A percentile compares a stretch with the other conserved stretches of the same genome.
Conservation (phyloP, 2,329 filamentous ascomycete genomes). For the Allantophomopsis lycopodina region DNA sequence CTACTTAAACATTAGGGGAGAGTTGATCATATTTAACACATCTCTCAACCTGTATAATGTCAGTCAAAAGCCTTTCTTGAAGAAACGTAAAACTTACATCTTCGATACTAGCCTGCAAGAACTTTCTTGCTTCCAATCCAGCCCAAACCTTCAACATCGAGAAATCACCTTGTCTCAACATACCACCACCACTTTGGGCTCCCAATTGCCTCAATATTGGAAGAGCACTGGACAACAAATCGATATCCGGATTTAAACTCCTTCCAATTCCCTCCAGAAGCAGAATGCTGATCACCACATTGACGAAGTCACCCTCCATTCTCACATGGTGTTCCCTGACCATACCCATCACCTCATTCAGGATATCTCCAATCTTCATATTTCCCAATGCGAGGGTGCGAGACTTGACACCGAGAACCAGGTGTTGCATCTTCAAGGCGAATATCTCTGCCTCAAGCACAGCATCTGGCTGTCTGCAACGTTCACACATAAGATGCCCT, state of each 20-base stretch:
- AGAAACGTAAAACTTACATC: conserved; percentile 42
- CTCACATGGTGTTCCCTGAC: conserved; percentile 85
- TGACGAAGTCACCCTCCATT: conserved; percentile 94
- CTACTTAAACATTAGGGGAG: conserved; percentile 62
- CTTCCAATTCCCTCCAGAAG: conserved; percentile 89
- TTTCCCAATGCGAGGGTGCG: conserved; percentile 84
- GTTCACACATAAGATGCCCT: conserved; percentile 89
- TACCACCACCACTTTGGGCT: conserved; percentile 57
- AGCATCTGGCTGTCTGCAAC: conserved; percentile 81
- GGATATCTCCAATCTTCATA: conserved; percentile 89
- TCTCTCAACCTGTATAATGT: conserved; percentile 50
- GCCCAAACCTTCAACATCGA: conserved; percentile 87
- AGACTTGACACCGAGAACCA: conserved; percentile 82
- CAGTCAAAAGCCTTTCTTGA: not conserved
- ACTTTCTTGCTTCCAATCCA: conserved; percentile 75
- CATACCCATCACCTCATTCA: conserved; percentile 84
- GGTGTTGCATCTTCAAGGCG: conserved; percentile 90
- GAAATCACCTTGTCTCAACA: conserved; percentile 60
- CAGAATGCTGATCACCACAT: conserved; percentile 90
- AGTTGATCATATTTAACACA: conserved; percentile 87
- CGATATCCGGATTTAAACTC: conserved; percentile 71
- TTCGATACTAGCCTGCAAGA: conserved; percentile 81
- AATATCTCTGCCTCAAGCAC: conserved; percentile 86
- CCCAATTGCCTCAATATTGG: conserved; percentile 85
- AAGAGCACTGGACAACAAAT: conserved; percentile 73